These are phyloP conservation scores for Colletotrichum godetiae DNA, from an alignment of 2,329 filamentous ascomycete species.

Conservation along the genomic window DNA sequence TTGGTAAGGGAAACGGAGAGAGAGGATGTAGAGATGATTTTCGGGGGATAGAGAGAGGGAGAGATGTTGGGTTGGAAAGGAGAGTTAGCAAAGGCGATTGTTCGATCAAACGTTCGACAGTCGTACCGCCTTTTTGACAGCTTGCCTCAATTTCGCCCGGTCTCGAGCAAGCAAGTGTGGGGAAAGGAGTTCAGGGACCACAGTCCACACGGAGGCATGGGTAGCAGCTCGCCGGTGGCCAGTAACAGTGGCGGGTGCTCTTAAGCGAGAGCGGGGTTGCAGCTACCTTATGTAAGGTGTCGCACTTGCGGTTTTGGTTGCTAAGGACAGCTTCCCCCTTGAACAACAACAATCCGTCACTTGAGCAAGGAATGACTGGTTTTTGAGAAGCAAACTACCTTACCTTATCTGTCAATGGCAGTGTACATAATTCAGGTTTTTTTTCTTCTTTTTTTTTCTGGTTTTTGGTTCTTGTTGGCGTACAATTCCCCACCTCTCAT, in stretches of 20 bases:
- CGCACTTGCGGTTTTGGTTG: constrained; percentile 12
- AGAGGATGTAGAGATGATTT: constrained; percentile 3
- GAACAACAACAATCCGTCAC: not conserved
- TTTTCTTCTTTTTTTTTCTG: too few relatives aligned
- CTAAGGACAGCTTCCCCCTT: constrained; percentile 17
- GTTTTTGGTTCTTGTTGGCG: too few relatives aligned
- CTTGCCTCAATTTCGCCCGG: constrained; percentile 44
- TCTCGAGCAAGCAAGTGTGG: constrained; percentile 41
- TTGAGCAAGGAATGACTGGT: not conserved
- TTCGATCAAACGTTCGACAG: constrained; percentile 27
- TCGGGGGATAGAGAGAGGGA: constrained; percentile 39
- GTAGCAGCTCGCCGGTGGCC: constrained; percentile 23
- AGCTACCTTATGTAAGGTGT: constrained; percentile 32
- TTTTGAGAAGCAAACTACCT: too few relatives aligned
- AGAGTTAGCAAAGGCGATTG: constrained; percentile 8
- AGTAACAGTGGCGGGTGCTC: constrained; percentile 10
- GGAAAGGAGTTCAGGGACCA: constrained; percentile 39
- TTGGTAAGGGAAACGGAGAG: not conserved
- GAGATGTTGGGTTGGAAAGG: constrained; percentile 18
- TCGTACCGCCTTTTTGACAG: constrained; percentile 46
- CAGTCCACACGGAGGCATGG: constrained; percentile 25
- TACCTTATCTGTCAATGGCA: too few relatives aligned
- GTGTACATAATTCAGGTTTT: too few relatives aligned
- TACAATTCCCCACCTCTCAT: too few relatives aligned
- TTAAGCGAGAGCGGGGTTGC: constrained; percentile 32